Evolutionary conservation across 805 yeast genomes (phyloP), one percentile per base, ranked within the genome.

Genomic region (Wickerhamiella spandovensis): DNA sequence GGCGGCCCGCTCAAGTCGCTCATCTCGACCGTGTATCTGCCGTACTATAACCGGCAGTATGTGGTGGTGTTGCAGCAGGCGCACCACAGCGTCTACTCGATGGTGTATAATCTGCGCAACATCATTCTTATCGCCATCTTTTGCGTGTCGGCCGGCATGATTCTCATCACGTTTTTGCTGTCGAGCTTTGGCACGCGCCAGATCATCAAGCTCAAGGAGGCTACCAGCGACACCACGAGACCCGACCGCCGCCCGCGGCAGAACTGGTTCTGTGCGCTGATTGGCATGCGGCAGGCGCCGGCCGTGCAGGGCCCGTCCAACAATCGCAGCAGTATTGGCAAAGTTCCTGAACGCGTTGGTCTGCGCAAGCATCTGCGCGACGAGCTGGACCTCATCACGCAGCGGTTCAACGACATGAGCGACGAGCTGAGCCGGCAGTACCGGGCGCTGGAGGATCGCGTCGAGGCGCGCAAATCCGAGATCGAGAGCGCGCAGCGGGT

Each of bases 371-470:
- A 58, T 20, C 52, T 66, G 23, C 57, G 60, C 38, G 97, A 90
- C 68, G 98, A 90, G 66, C 72, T 90, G 44, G 82, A 89, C 0
- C 96, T 89, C 58, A 70, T 90, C 44, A 81, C 95, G 0, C 90
- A 82, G 46, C 87, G 96, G 0, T 90, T 89, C 65, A 88, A 89
- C 60, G 80, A 82, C n/a, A 90, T 90, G 97, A 82, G 95, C 7
- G 86, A 82, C 59, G 96, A 89, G 60, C 72, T 90, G 41, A 86
- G 85, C 52, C 75, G 78, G 53, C 97, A 90, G 64, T 90, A 90
- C 61, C 70, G 82, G 5, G 82, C 83, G 57, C 66, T 90, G 45
- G 98, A 90, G 66, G 95, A 86, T 56, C 74, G 97, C 51, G 97
- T 90, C 15, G 74, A 78, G 47, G 81, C 81, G 30, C 76, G 97